Evolutionary conservation across 768 basidiomycete genomes (phyloP).

Genomic region (Cystofilobasidium ferigula): DNA sequence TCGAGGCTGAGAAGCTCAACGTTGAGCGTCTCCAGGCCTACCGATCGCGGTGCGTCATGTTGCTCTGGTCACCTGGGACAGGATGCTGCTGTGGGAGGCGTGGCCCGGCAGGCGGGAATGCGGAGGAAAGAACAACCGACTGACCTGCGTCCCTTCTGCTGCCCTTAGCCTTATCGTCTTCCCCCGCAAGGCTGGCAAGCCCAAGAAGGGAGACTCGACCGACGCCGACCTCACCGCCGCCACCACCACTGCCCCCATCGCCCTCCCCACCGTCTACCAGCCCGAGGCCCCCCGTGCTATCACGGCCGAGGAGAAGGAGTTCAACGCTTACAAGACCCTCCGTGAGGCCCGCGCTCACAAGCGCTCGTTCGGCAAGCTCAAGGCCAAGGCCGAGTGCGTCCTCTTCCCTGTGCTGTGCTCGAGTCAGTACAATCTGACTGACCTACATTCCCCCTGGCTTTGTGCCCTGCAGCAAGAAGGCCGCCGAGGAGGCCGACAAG

Average conservation of each 20-base stretch:
- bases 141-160: neutral
- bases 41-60: conserved; percentile 49
- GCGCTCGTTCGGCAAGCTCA: conserved; percentile 77
- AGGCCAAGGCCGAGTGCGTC: conserved; percentile 50
- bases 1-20: conserved; percentile 92
- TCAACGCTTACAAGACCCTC: conserved; percentile 79
- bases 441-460: neutral
- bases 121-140: no score
- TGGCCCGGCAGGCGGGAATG: no score
- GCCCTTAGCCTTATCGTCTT: conserved; percentile 66
- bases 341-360: conserved; percentile 70
- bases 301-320: conserved; percentile 74
- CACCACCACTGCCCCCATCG: conserved; percentile 50
- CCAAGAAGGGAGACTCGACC: conserved; percentile 87
- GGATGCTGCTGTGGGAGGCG: no score
- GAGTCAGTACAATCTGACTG: neutral
- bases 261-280: conserved; percentile 56
- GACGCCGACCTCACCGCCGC: conserved; percentile 67
- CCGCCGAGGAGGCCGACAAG: conserved; percentile 26
- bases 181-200: conserved; percentile 88
- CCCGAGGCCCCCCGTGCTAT: conserved; percentile 87
- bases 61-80: no score
- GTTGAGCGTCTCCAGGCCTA: conserved; percentile 88
- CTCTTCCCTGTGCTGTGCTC: neutral
- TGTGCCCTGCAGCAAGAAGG: conserved; percentile 18